A percentile compares a stretch with the other conserved stretches of the same genome.
Evolutionary conservation across 768 basidiomycete species (phyloP).

Genomic region (Boletus rex-veris): DNA sequence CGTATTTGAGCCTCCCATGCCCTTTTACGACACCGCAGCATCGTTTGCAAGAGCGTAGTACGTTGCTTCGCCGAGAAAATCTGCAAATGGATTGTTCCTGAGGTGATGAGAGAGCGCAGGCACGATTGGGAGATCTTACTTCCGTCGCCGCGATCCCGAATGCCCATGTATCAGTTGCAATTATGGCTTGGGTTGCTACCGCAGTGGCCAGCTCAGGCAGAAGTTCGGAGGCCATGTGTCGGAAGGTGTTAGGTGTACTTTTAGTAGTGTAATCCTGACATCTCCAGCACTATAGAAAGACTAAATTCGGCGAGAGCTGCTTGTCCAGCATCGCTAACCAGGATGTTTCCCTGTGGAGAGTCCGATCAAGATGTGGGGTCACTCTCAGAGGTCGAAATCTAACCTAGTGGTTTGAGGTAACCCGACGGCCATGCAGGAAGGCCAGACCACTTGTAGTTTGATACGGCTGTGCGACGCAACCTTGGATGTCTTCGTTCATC

Average conservation of each 20-base stretch:
- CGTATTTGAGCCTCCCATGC: conserved; percentile 13
- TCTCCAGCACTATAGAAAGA: conserved; percentile 35
- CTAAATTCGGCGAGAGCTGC: conserved; percentile 20
- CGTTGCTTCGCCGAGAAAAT: conserved; percentile 22
- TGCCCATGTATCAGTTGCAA: conserved; percentile 35
- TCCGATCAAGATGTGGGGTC: neutral
- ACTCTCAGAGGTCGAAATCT: neutral
- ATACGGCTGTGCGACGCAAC: conserved; percentile 12
- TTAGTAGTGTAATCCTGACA: conserved; percentile 34
- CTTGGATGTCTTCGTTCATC: neutral
- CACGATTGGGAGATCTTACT: conserved; percentile 14
- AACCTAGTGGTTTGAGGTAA: conserved; percentile 34
- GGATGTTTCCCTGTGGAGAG: conserved; percentile 33
- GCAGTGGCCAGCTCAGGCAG: conserved; percentile 15
- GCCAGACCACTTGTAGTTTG: conserved; percentile 20
- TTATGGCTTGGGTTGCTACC: conserved; percentile 20
- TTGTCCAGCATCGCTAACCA: conserved; percentile 29
- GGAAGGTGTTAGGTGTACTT: conserved; percentile 25
- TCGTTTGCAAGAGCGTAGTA: conserved; percentile 17
- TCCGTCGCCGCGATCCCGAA: conserved; percentile 37
- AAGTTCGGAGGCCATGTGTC: conserved; percentile 42
- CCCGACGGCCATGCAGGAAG: conserved; percentile 20
- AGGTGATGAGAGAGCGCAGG: neutral
- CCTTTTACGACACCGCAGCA: conserved; percentile 6
- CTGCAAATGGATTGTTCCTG: conserved; percentile 2